Conservation (phyloP, 192 early-diverging fungal genomes). For the Dimargaris cristalligena region DNA sequence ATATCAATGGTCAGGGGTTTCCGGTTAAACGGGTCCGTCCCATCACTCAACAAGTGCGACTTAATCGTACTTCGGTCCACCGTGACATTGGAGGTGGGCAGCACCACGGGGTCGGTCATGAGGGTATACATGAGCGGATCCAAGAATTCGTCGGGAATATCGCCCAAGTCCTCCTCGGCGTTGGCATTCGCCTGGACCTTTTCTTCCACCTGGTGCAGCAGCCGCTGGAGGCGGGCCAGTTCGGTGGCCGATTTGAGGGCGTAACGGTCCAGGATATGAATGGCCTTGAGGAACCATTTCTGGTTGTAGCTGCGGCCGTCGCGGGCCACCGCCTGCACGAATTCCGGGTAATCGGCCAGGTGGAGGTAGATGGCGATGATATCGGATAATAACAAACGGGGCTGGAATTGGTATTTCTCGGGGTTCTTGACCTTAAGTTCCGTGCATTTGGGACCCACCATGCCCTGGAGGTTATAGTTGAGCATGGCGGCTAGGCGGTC, state of each 20-base stretch:
- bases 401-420: constrained; percentile 80
- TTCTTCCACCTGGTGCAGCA: constrained; percentile 59
- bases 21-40: constrained; percentile 88
- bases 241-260: constrained; percentile 48
- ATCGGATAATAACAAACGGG: constrained; percentile 62
- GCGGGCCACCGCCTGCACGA: constrained; percentile 63
- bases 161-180: constrained; percentile 64
- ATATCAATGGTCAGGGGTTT: constrained; percentile 70
- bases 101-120: constrained; percentile 85
- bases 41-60: constrained; percentile 71
- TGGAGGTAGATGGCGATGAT: constrained; percentile 75
- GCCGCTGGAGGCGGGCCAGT: constrained; percentile 35
- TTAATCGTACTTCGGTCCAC: constrained; percentile 84
- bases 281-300: constrained; percentile 62
- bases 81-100: constrained; percentile 63
- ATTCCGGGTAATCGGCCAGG: constrained; percentile 35
- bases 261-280: constrained; percentile 41
- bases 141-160: constrained; percentile 79
- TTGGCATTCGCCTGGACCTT: constrained; percentile 37
- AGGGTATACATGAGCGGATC: constrained; percentile 73
- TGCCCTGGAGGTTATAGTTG: constrained; percentile 75
- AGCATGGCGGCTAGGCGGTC: constrained; percentile 93
- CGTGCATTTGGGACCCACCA: constrained; percentile 84
- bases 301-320: constrained; percentile 74
- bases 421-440: constrained; percentile 56